Percentiles rank a stretch among this genome's conserved stretches.
Evolutionary conservation across 2,329 filamentous ascomycete species (phyloP).

Genomic region (Stemphylium vesicarium): DNA sequence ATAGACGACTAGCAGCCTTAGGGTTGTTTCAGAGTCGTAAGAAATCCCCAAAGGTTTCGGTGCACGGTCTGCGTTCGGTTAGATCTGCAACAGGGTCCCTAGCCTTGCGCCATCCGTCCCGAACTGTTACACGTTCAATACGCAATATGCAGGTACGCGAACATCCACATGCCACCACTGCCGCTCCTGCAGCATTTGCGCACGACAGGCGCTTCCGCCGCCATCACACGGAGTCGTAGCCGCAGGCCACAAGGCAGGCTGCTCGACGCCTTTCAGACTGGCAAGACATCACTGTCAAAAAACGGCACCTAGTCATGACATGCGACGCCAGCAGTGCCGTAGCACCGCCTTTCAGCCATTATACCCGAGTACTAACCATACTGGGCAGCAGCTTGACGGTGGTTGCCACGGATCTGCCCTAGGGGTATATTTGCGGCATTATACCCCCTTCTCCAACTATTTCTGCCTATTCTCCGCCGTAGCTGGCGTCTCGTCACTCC

Average conservation of each 20-base stretch:
- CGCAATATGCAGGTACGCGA: conserved; percentile 10
- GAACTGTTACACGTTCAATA: conserved; percentile 16
- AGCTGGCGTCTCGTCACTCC: conserved; percentile 15
- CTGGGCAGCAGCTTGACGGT: conserved; percentile 9
- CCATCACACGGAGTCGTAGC: neutral
- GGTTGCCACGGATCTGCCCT: conserved; percentile 14
- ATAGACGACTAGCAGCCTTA: conserved; percentile 2
- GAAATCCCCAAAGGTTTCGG: conserved; percentile 25
- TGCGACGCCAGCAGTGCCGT: conserved; percentile 19
- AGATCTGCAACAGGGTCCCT: conserved; percentile 25
- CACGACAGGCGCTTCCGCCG: neutral
- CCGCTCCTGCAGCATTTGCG: neutral
- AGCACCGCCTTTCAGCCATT: conserved; percentile 10
- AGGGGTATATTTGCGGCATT: conserved; percentile 27
- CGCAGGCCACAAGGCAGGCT: neutral
- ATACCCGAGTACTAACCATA: conserved; percentile 18
- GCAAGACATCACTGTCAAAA: conserved; percentile 6
- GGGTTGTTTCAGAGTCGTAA: conserved; percentile 28
- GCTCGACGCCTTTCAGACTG: neutral
- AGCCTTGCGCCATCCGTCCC: conserved; percentile 16
- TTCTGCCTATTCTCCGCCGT: conserved; percentile 3
- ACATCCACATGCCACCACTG: neutral
- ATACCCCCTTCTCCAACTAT: conserved; percentile 23
- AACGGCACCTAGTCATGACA: conserved; percentile 24
- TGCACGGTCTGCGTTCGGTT: conserved; percentile 26